A percentile compares a stretch with the other conserved stretches of the same genome.
Evolutionary conservation across 225 moss, liverwort and hornwort species (phyloP).

Genomic region (Physcomitrellopsis africana): DNA sequence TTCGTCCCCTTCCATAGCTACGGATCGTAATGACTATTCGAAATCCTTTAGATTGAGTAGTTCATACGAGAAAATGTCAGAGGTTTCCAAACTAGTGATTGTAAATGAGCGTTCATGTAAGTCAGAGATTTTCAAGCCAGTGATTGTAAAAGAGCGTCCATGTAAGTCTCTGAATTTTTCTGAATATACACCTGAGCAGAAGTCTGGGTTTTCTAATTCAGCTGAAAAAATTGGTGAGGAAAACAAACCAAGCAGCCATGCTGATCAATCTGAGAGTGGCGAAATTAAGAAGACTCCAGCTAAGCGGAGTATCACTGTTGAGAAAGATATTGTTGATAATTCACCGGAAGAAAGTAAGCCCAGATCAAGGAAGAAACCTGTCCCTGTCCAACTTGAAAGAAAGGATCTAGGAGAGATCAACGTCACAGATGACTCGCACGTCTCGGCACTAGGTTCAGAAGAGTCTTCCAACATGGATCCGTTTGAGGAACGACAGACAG

Average conservation of each 20-base stretch:
- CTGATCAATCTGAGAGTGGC: slow-evolving; percentile 15
- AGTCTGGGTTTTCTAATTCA: slow-evolving; percentile 21
- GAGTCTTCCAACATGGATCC: slow-evolving; percentile 20
- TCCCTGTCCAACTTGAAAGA: slow-evolving; percentile 10
- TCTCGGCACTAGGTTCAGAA: slow-evolving; percentile 17
- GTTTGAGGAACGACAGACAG: slow-evolving; percentile 25
- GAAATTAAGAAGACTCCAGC: slow-evolving; percentile 24
- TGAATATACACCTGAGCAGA: slow-evolving; percentile 30
- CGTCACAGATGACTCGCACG: not conserved
- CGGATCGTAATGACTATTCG: slow-evolving; percentile 17
- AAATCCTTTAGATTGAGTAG: slow-evolving; percentile 28
- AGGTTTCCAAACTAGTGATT: too few relatives aligned
- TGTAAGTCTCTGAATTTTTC: slow-evolving; percentile 19
- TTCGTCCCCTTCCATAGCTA: not conserved
- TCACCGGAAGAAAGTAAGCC: slow-evolving; percentile 24
- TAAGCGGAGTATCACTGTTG: slow-evolving; percentile 11
- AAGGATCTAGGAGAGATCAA: not conserved
- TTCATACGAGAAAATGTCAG: not conserved
- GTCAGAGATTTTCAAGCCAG: slow-evolving; percentile 14
- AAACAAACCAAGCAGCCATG: not conserved
- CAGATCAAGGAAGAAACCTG: slow-evolving; percentile 25
- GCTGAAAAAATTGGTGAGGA: slow-evolving; percentile 29
- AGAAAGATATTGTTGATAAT: slow-evolving; percentile 17
- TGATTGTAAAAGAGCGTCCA: slow-evolving; percentile 25
- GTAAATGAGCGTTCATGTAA: slow-evolving; percentile 7